phyloP scores from a whole-genome alignment of 1,139 yeast genomes.

The Candida sp. region DNA sequence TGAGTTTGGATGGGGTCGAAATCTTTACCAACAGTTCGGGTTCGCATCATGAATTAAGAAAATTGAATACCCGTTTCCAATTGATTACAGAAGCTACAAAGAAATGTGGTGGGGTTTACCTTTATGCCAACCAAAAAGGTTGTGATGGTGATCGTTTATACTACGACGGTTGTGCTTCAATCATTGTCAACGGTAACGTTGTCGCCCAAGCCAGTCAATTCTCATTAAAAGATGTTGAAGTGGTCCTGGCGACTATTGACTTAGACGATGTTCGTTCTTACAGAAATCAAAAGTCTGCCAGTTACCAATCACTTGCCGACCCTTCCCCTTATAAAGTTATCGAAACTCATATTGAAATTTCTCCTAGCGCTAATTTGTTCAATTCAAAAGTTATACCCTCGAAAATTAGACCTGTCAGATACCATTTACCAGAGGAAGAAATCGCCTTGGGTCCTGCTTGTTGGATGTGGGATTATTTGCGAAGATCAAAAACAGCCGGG shows the following conservation, averaged over 20 bases:
- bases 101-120: slow-evolving; percentile 93
- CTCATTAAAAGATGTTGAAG: slow-evolving; percentile 87
- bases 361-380: slow-evolving; percentile 55
- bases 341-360: slow-evolving; percentile 56
- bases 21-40: slow-evolving; percentile 95
- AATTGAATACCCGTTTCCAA: slow-evolving; percentile 77
- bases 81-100: slow-evolving; percentile 90
- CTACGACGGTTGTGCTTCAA: slow-evolving; percentile 95
- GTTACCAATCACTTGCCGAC: slow-evolving; percentile 65
- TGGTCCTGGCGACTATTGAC: slow-evolving; percentile 89
- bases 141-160: slow-evolving; percentile 98
- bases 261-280: slow-evolving; percentile 86
- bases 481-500: slow-evolving; percentile 89
- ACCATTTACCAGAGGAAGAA: slow-evolving; percentile 89
- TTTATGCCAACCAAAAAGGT: slow-evolving; percentile 93
- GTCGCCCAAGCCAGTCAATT: slow-evolving; percentile 95
- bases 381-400: slow-evolving; percentile 69
- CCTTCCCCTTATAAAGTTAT: slow-evolving; percentile 57
- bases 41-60: slow-evolving; percentile 92
- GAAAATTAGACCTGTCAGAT: slow-evolving; percentile 42
- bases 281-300: slow-evolving; percentile 74
- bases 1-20: slow-evolving; percentile 95
- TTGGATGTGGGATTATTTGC: slow-evolving; percentile 97
- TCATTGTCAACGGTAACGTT: slow-evolving; percentile 86
- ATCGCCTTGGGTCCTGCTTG: slow-evolving; percentile 98